Percentiles rank a stretch among this genome's conserved stretches.
Conservation (phyloP, 2,329 filamentous ascomycete genomes). For the Fusarium stilboides region DNA sequence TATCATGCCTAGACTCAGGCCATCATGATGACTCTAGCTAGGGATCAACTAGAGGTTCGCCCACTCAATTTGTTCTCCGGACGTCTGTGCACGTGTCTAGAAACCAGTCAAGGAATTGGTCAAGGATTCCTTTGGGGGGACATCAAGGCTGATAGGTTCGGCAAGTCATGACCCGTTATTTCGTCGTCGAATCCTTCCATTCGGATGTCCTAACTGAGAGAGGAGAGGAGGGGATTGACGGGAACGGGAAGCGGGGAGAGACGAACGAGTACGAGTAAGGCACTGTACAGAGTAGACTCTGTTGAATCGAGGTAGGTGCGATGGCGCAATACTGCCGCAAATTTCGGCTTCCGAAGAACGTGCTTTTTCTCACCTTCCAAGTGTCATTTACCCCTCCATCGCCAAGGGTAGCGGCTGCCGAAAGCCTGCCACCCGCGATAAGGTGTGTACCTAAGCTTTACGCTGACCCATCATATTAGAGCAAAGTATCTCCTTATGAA, state of each 20-base stretch:
- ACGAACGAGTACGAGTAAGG: constrained; percentile 36
- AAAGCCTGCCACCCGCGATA: constrained; percentile 41
- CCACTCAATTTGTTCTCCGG: constrained; percentile 36
- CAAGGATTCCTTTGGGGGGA: constrained; percentile 26
- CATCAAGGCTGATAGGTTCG: constrained; percentile 44
- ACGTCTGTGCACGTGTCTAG: constrained; percentile 46
- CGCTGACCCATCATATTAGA: constrained; percentile 16
- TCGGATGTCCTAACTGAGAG: constrained; percentile 28
- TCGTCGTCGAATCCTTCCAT: not conserved
- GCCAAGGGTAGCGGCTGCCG: constrained; percentile 29
- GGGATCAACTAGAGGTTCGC: not conserved
- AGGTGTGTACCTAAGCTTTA: constrained; percentile 30
- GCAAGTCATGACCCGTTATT: constrained; percentile 30
- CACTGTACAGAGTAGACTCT: constrained; percentile 1
- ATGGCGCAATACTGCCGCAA: constrained; percentile 48
- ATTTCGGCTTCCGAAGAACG: constrained; percentile 36
- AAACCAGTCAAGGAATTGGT: constrained; percentile 51
- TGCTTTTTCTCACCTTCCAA: constrained; percentile 34
- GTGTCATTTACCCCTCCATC: constrained; percentile 47
- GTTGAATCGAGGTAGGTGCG: constrained; percentile 33
- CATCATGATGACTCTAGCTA: constrained; percentile 33
- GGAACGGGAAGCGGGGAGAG: constrained; percentile 24
- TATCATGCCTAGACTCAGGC: constrained; percentile 32
- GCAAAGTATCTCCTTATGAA: constrained; percentile 38
- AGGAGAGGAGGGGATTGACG: constrained; percentile 19